These are phyloP conservation scores for Aspergillus egyptiacus DNA, from an alignment of 495 filamentous ascomycete species.

Conservation along the genomic window DNA sequence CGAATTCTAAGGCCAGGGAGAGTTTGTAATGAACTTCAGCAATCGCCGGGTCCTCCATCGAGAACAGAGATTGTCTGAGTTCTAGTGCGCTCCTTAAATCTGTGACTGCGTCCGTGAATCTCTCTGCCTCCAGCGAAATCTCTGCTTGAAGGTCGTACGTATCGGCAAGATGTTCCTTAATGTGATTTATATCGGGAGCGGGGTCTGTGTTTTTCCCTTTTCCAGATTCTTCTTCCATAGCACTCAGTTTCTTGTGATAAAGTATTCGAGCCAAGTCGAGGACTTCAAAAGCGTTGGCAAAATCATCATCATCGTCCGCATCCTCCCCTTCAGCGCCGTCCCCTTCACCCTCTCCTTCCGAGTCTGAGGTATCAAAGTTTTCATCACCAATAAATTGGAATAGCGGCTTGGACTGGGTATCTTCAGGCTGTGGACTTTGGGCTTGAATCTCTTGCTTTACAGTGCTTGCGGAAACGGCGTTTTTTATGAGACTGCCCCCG, in stretches of 20 bases:
- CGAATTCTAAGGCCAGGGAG: slow-evolving; percentile 91
- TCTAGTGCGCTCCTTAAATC: slow-evolving; percentile 71
- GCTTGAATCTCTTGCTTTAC: slow-evolving; percentile 33
- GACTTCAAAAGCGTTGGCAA: slow-evolving; percentile 82
- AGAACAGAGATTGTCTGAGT: slow-evolving; percentile 69
- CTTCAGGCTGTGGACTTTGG: slow-evolving; percentile 34
- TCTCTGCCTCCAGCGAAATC: slow-evolving; percentile 91
- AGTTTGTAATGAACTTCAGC: slow-evolving; percentile 95
- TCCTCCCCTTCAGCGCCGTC: slow-evolving; percentile 40
- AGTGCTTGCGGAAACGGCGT: slow-evolving; percentile 21
- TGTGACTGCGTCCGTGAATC: slow-evolving; percentile 71
- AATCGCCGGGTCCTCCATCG: slow-evolving; percentile 70
- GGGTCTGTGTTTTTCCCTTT: slow-evolving; percentile 49
- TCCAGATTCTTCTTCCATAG: slow-evolving; percentile 41
- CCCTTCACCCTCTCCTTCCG: slow-evolving; percentile 54
- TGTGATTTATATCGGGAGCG: slow-evolving; percentile 48
- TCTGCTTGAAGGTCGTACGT: slow-evolving; percentile 88
- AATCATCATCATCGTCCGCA: slow-evolving; percentile 84
- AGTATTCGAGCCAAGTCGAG: slow-evolving; percentile 86
- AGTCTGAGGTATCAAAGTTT: slow-evolving; percentile 74
- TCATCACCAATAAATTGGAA: slow-evolving; percentile 95
- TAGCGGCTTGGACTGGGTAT: slow-evolving; percentile 54
- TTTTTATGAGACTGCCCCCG: slow-evolving; percentile 24
- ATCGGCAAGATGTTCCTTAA: slow-evolving; percentile 81
- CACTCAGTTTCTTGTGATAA: slow-evolving; percentile 53